Base-by-base conservation (phyloP, 2,329 filamentous ascomycete species). In the Diplodia intermedia region DNA sequence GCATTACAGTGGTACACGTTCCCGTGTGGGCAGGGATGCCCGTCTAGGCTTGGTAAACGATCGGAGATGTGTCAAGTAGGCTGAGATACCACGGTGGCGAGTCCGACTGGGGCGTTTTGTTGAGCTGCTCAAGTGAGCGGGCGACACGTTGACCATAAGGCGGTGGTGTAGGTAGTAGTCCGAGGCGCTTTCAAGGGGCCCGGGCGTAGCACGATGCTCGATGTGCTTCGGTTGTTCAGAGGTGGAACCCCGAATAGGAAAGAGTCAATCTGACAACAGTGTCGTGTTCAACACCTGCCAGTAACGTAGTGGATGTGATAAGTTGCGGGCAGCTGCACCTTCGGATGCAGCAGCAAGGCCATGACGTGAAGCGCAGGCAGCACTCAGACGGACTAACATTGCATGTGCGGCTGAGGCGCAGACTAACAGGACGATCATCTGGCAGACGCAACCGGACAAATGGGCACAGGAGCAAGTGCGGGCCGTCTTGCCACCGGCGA, bases 381-480 rank as follows among this genome's bases (percentile, higher is more conserved):
- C 47, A 26, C 60, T 36, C 60, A 36, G 18, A 31, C 23, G 11
- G 29, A 31, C 26, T 26, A 18, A 50, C 18, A 38, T 33, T 52
- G 60, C 43, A 63, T 63, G 47, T 63, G 60, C 60, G 60, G 60
- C 60, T 63, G 60, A 63, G 60, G 43, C 60, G 60, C 60, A 52
- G 60, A 2, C 43, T 38, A 38, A 36, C 60, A 52, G 50, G 43
- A 31, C 60, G 60, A 52, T 29, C 43, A 18, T 52, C 47, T 52
- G 60, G 60, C 14, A 36, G 18, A 31, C 60, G 47, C 47, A 63
- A 23, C 29, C 60, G 60, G 60, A 52, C 43, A 49, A 50, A 52
- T 36, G 60, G 60, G 43, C 11, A 31, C 60, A 36, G 57, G 47
- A 47, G 60, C 50, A 36, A 63, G 60, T 49, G 60, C 60, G 60